Evolutionary conservation across 2,329 filamentous ascomycete species (phyloP), one percentile per base, ranked within the genome.

Genomic region (Claviceps pazoutovae): DNA sequence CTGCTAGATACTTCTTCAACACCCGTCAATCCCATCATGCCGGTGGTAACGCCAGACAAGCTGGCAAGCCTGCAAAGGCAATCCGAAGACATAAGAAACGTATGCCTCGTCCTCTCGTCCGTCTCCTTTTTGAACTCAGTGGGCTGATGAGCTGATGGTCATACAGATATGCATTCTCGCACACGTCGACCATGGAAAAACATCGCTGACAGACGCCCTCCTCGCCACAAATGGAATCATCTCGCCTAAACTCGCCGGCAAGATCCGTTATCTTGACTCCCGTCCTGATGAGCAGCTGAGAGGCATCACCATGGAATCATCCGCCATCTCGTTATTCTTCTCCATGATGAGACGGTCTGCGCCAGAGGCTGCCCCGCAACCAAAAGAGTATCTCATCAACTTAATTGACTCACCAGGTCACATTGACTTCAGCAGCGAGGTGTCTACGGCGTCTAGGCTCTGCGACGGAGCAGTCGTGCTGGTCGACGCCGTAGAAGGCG

Each of bases 231-330:
- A 98, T 78, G 93, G 93, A 72, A 97, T 98, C 72, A 98, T 98
- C 64, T 97, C 93, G 34, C 88, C 91, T 52, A 97, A 97, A 66
- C 77, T 97, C 63, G 93, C 93, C 52, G 93, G 93, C 67, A 97
- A 97, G 75, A 94, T 98, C 68, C 85, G 93, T 58, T 98, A 97
- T 64, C 82, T 98, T 54, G 93, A 98, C 71, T 97, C 93, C 21
- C 78, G 93, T 44, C 91, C 91, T 1, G 93, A 98, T 68, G 93
- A 98, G 68, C 93, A 98, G 70, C 79, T 87, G 16, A 84, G 93
- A 57, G 93, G 93, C 52, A 98, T 98, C 64, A 98, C 93, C n/a
- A 98, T 98, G 93, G 93, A 98, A 68, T 97, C 93, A 0, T 97
- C 91, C 5, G 93, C 93, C 56, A 98, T 98, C 57, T 97, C 93